Conservation (phyloP, 306 rosid species). For the Cucurbita ficifolia region DNA sequence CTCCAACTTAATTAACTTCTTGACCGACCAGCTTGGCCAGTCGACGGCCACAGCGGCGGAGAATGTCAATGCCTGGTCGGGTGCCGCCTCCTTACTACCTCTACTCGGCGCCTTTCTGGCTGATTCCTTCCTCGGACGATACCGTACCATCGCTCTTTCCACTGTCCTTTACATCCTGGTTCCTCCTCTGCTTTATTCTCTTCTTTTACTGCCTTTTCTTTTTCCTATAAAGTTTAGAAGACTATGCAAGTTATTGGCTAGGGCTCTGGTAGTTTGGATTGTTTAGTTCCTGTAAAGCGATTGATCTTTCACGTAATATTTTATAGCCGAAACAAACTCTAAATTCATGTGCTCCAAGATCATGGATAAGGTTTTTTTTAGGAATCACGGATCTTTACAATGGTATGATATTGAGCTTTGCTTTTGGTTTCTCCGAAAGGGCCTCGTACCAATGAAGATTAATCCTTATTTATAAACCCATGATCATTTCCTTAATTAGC, state of each 20-base stretch:
- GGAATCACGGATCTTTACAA: too few species aligned
- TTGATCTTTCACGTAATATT: neutral
- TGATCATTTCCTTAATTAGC: too few species aligned
- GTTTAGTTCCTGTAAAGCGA: neutral
- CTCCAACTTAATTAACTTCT: constrained; percentile 21
- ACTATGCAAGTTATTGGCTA: neutral
- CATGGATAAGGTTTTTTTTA: too few species aligned
- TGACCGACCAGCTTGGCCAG: constrained; percentile 28
- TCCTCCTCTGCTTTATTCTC: neutral
- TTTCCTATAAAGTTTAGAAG: neutral
- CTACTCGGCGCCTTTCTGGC: constrained; percentile 29
- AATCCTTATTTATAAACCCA: too few species aligned
- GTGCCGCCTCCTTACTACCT: constrained; percentile 22
- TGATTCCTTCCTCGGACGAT: constrained; percentile 30
- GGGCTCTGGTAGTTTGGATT: neutral
- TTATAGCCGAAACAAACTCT: neutral
- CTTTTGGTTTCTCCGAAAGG: too few species aligned
- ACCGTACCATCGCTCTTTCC: constrained; percentile 18
- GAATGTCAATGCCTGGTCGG: constrained; percentile 26
- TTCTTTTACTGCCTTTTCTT: neutral
- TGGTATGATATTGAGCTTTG: too few species aligned
- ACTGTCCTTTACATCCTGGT: constrained; percentile 31
- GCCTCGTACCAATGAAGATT: too few species aligned
- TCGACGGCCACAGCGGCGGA: constrained; percentile 25
- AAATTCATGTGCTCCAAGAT: too few species aligned